phyloP scores from a whole-genome alignment of 139 green algal species.

The Chlorella vulgaris region DNA sequence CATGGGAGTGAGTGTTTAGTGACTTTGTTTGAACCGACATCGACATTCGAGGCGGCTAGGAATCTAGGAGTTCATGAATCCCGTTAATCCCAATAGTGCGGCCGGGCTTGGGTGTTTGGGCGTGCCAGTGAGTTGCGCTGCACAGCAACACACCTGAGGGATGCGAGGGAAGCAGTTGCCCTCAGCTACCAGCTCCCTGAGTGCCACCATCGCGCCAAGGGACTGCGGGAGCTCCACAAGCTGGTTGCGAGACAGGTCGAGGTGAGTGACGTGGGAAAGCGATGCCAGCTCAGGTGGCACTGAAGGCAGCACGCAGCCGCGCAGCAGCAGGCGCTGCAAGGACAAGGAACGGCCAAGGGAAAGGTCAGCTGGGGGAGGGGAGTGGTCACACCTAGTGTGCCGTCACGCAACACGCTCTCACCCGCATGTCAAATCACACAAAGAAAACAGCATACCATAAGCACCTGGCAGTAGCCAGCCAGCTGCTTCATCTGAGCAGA shows the following conservation, averaged over 20 bases:
- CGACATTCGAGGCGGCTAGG: too few species aligned
- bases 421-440: too few species aligned
- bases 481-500: too few species aligned
- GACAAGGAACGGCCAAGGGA: neutral
- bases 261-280: slow-evolving; percentile 10
- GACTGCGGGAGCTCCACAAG: slow-evolving; percentile 26
- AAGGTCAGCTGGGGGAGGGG: neutral
- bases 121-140: neutral
- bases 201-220: neutral
- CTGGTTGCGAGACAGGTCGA: slow-evolving; percentile 30
- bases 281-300: neutral
- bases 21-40: too few species aligned
- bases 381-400: neutral
- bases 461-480: too few species aligned
- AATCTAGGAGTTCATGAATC: too few species aligned
- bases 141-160: neutral
- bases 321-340: slow-evolving; percentile 26
- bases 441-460: too few species aligned
- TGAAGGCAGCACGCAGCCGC: slow-evolving; percentile 13
- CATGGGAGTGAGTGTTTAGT: too few species aligned
- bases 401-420: too few species aligned
- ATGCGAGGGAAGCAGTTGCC: slow-evolving; percentile 38
- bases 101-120: neutral
- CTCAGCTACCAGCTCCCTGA: slow-evolving; percentile 31
- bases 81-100: too few species aligned